Evolutionary conservation across 164 flowering plant genomes (phyloP).

Genomic region (Vitis rotundifolia): DNA sequence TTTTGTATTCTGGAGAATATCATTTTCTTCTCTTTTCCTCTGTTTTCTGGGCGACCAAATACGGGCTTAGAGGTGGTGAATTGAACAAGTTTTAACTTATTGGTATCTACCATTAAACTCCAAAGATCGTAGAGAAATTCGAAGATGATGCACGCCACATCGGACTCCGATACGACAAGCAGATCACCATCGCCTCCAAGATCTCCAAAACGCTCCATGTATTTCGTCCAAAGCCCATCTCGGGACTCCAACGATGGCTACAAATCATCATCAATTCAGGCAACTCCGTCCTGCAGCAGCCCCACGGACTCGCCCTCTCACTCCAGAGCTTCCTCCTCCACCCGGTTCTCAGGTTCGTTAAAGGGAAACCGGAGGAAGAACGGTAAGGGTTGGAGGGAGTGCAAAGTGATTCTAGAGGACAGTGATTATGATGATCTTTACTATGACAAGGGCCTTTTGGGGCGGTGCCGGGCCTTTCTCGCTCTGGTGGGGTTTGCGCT

Average conservation of each 20-base stretch:
- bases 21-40: too few species aligned
- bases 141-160: conserved; percentile 27
- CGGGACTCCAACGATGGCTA: conserved; percentile 46
- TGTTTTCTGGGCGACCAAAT: too few species aligned
- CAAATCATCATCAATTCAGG: conserved; percentile 23
- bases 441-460: conserved; percentile 16
- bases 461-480: conserved; percentile 39
- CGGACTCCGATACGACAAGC: conserved; percentile 43
- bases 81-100: background rate
- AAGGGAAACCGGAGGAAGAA: conserved; percentile 21
- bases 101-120: background rate
- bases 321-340: conserved; percentile 26
- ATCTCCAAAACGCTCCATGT: conserved; percentile 30
- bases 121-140: background rate
- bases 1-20: too few species aligned
- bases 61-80: too few species aligned
- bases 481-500: conserved; percentile 35
- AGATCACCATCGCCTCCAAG: conserved; percentile 22
- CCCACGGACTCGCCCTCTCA: conserved; percentile 33
- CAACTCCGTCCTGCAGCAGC: conserved; percentile 25
- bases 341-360: conserved; percentile 28
- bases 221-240: conserved; percentile 58
- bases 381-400: conserved; percentile 27
- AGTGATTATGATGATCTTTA: conserved; percentile 17
- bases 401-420: conserved; percentile 36